phyloP scores from a whole-genome alignment of 768 basidiomycete genomes.

The Strobilomyces dryophilus region DNA sequence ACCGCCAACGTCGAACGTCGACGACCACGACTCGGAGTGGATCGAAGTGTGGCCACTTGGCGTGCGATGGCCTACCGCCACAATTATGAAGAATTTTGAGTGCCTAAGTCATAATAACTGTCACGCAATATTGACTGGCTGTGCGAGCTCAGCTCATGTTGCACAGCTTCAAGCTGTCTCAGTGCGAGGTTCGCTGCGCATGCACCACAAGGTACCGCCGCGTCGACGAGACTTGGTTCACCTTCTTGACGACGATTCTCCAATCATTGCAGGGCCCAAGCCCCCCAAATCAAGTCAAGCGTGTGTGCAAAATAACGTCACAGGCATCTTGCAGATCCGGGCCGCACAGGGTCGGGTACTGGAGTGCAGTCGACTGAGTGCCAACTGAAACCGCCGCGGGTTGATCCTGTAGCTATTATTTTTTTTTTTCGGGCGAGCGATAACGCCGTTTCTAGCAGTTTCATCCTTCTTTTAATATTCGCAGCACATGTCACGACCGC shows the following conservation, averaged over 20 bases:
- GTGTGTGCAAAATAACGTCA: not conserved
- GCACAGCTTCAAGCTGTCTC: not conserved
- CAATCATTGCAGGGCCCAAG: no score
- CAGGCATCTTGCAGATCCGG: not conserved
- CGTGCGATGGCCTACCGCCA: not conserved
- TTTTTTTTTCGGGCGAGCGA: not conserved
- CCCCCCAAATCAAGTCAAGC: not conserved
- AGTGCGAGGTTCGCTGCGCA: not conserved
- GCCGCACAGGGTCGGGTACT: not conserved
- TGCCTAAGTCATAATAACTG: not conserved
- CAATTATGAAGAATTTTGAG: not conserved
- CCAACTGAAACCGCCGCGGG: not conserved
- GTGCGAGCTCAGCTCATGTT: not conserved
- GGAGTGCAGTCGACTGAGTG: not conserved
- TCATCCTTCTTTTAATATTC: not conserved
- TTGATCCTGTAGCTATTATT: no score
- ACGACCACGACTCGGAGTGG: no score
- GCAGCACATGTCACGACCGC: not conserved
- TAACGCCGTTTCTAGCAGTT: not conserved
- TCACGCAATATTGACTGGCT: not conserved
- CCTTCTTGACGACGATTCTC: not conserved
- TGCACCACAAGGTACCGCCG: not conserved
- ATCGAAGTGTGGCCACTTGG: no score
- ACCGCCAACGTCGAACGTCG: no score
- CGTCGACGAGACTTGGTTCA: not conserved